These are phyloP conservation scores for Hanseniaspora occidentalis DNA, from an alignment of 805 yeast genomes.

Conservation along the genomic window DNA sequence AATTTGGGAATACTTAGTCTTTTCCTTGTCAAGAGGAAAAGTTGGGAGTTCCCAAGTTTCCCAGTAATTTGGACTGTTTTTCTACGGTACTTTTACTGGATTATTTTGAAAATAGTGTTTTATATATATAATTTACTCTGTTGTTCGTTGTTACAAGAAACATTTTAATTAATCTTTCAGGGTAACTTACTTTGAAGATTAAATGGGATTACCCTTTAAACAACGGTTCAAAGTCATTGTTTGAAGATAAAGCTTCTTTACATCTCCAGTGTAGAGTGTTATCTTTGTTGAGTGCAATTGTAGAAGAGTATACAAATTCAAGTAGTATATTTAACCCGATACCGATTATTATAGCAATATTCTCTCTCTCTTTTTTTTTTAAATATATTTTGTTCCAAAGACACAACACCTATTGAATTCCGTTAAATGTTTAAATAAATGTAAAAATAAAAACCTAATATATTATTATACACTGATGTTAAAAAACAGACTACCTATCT, in stretches of 20 bases:
- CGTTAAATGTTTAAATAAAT: too few species aligned
- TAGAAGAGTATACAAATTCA: conserved; percentile 2
- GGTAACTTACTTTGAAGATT: neutral
- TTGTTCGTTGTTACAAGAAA: conserved; percentile 8
- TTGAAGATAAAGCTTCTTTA: conserved; percentile 1
- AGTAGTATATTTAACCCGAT: conserved; percentile 3
- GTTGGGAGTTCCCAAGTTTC: neutral
- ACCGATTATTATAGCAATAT: conserved; percentile 7
- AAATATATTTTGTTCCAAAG: neutral
- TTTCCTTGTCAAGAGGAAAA: neutral
- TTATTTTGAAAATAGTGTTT: neutral
- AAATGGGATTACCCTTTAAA: conserved; percentile 6
- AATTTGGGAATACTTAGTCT: neutral
- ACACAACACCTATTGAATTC: neutral
- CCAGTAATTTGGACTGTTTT: conserved; percentile 5
- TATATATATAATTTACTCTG: neutral
- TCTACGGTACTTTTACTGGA: conserved; percentile 5
- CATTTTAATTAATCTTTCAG: conserved; percentile 2
- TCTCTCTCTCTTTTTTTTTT: neutral
- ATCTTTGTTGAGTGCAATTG: conserved; percentile 9
- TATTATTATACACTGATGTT: too few species aligned
- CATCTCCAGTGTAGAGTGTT: neutral
- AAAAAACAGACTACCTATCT: too few species aligned
- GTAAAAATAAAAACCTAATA: too few species aligned
- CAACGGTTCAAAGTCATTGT: conserved; percentile 7